phyloP scores from a whole-genome alignment of 2,329 filamentous ascomycete genomes.

The Aspergillus texensis region DNA sequence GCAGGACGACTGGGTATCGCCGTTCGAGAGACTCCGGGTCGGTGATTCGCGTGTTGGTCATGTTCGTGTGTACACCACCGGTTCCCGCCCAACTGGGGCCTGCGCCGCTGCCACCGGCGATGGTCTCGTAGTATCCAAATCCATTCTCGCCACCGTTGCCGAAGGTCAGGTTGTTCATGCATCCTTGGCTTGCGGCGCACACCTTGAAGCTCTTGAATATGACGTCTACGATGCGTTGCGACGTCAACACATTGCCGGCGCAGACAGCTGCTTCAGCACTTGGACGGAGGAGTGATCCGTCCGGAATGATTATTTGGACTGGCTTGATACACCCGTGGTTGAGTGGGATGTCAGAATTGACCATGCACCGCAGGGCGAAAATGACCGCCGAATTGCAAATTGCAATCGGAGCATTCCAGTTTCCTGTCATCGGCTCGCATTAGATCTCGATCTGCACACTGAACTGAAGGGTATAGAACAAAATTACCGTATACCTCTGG shows the following conservation, averaged over 20 bases:
- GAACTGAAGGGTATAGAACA: no score
- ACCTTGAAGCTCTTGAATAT: slow-evolving; percentile 75
- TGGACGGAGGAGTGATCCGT: slow-evolving; percentile 70
- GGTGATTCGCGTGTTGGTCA: slow-evolving; percentile 85
- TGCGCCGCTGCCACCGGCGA: slow-evolving; percentile 75
- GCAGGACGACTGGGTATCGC: slow-evolving; percentile 72
- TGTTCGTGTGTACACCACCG: slow-evolving; percentile 77
- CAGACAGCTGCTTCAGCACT: slow-evolving; percentile 74
- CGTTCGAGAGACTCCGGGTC: slow-evolving; percentile 79
- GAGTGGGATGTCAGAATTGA: slow-evolving; percentile 75
- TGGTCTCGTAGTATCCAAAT: slow-evolving; percentile 72
- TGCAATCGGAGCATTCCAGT: slow-evolving; percentile 75
- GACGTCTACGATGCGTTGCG: slow-evolving; percentile 75
- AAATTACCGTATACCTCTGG: slow-evolving; percentile 36
- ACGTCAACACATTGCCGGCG: slow-evolving; percentile 73
- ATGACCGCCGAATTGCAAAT: slow-evolving; percentile 80
- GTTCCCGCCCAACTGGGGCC: slow-evolving; percentile 74
- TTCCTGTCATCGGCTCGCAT: slow-evolving; percentile 64
- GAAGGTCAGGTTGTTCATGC: slow-evolving; percentile 66
- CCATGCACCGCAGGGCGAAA: slow-evolving; percentile 76
- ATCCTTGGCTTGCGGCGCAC: slow-evolving; percentile 74
- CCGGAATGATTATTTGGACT: slow-evolving; percentile 70
- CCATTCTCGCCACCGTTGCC: no score
- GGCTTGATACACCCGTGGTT: slow-evolving; percentile 81
- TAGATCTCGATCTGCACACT: no score